These are phyloP conservation scores for Tanacetum coccineum DNA, from an alignment of 129 eudicot genomes.

Conservation along the genomic window DNA sequence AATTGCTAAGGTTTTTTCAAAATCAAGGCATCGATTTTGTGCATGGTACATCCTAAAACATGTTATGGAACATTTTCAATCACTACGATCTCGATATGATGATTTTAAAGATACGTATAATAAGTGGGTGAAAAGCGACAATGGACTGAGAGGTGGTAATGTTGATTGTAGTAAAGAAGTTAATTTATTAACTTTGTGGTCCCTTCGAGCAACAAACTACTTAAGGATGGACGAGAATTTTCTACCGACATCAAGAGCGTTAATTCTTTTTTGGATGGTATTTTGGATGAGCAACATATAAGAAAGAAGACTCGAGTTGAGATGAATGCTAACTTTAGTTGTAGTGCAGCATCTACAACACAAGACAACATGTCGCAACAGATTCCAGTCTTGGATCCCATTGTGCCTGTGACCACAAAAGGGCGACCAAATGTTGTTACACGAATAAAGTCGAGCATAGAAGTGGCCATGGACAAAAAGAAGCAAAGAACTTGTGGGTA, in stretches of 20 bases:
- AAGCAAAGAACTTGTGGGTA: neutral
- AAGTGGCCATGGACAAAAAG: neutral
- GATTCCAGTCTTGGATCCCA: neutral
- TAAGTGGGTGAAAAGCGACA: neutral
- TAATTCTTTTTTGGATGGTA: neutral
- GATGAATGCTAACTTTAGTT: neutral
- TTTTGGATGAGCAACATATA: neutral
- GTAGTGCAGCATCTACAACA: neutral
- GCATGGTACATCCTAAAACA: neutral
- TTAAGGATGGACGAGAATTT: neutral
- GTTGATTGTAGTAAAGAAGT: neutral
- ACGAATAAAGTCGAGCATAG: neutral
- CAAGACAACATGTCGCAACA: neutral
- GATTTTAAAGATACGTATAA: too few relatives aligned
- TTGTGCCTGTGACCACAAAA: neutral
- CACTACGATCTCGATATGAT: too few relatives aligned
- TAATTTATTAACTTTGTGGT: neutral
- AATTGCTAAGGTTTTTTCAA: neutral
- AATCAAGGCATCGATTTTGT: too few relatives aligned
- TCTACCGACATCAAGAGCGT: neutral
- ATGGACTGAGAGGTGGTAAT: neutral
- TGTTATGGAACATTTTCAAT: too few relatives aligned
- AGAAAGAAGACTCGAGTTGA: neutral
- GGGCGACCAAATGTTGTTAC: neutral
- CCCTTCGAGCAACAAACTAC: neutral